phyloP scores from a whole-genome alignment of 345 rosid species.

The Aquilaria malaccensis region DNA sequence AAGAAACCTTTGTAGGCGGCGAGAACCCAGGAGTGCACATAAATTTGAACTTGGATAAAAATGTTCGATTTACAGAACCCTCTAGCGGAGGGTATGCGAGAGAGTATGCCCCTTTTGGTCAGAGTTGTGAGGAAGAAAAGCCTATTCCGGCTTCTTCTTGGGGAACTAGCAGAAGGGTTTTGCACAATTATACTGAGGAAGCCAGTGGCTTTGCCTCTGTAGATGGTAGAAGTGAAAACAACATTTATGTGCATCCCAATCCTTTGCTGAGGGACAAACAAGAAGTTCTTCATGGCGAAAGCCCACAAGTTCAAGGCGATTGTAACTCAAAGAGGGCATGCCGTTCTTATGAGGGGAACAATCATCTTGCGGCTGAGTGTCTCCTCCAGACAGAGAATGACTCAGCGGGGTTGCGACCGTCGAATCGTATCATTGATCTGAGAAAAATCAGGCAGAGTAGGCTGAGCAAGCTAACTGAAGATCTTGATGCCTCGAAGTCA shows the following conservation, averaged over 20 bases:
- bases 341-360: neutral
- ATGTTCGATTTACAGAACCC: too few species aligned
- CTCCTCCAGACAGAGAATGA: neutral
- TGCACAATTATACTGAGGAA: too few species aligned
- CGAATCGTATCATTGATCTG: slow-evolving; percentile 13
- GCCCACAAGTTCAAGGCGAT: neutral
- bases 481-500: slow-evolving; percentile 3
- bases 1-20: too few species aligned
- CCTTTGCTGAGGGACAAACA: neutral
- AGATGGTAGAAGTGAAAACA: too few species aligned
- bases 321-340: slow-evolving; percentile 9
- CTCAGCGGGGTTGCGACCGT: neutral
- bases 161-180: too few species aligned
- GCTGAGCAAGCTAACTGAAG: neutral
- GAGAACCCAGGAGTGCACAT: neutral
- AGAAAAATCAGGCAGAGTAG: slow-evolving; percentile 3
- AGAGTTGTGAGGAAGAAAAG: too few species aligned
- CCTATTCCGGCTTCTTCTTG: too few species aligned
- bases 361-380: too few species aligned
- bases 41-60: neutral
- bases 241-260: neutral
- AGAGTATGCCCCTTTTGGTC: too few species aligned
- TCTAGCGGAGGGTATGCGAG: too few species aligned
- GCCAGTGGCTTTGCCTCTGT: too few species aligned
- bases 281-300: too few species aligned